A percentile compares a stretch with the other conserved stretches of the same genome.
phyloP scores from a whole-genome alignment of 352 stramenopile species.

The Phytophthora melonis region DNA sequence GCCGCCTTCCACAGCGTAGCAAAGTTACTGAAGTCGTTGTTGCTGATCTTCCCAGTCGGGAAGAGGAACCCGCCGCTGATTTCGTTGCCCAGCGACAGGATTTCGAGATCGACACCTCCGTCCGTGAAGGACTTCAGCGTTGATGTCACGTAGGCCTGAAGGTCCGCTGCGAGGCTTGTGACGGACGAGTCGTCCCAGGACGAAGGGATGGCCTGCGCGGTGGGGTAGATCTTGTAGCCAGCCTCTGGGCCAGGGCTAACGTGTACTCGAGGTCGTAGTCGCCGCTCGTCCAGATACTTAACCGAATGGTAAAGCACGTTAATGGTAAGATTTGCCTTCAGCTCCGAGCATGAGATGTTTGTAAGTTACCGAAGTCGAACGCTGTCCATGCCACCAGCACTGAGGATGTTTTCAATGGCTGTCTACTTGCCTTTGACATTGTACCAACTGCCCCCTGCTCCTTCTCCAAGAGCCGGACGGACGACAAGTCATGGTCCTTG shows the following conservation, averaged over 20 bases:
- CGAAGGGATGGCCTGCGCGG: conserved; percentile 24
- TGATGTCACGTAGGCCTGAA: conserved; percentile 28
- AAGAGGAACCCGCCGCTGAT: conserved; percentile 44
- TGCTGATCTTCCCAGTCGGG: conserved; percentile 34
- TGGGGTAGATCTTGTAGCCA: conserved; percentile 41
- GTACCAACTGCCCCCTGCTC: conserved; percentile 35
- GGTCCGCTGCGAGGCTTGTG: conserved; percentile 17
- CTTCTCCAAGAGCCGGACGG: conserved; percentile 34
- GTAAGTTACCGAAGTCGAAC: conserved; percentile 31
- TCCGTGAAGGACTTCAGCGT: conserved; percentile 43
- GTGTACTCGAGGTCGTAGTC: conserved; percentile 41
- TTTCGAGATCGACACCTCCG: conserved; percentile 37
- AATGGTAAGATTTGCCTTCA: too few relatives aligned
- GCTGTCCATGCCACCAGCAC: conserved; percentile 40
- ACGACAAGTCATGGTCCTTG: conserved; percentile 46
- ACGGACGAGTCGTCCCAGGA: conserved; percentile 34
- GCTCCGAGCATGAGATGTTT: neutral
- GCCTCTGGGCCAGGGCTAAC: conserved; percentile 30
- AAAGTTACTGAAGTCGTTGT: conserved; percentile 37
- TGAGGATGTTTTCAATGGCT: conserved; percentile 38
- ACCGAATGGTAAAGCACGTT: neutral
- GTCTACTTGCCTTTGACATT: conserved; percentile 18
- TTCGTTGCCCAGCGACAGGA: conserved; percentile 45
- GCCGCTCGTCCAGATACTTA: conserved; percentile 33
- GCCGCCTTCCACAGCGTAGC: conserved; percentile 39